These are phyloP conservation scores for Pseudogymnoascus sp. DNA, from an alignment of 2,329 filamentous ascomycete genomes.

Conservation along the genomic window DNA sequence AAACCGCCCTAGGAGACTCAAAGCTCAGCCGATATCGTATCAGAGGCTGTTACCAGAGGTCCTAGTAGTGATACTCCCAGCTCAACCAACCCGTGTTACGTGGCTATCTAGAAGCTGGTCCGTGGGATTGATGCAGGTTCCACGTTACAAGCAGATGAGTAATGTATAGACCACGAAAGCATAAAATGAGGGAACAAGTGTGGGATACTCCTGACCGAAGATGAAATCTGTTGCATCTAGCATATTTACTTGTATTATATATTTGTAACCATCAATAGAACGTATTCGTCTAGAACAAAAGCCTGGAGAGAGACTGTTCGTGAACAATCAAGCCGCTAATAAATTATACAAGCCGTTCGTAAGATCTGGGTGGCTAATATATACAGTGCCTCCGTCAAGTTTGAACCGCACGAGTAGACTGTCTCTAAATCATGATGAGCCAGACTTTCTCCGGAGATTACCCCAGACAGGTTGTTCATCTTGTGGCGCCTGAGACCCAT, in stretches of 20 bases:
- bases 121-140: background rate
- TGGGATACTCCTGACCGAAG: background rate
- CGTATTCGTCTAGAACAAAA: background rate
- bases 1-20: background rate
- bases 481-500: background rate
- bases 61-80: background rate
- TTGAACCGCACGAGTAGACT: background rate
- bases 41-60: background rate
- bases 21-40: background rate
- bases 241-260: background rate
- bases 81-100: background rate
- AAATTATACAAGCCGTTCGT: background rate
- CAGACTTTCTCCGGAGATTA: conserved; percentile 3
- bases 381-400: background rate
- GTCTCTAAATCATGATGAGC: background rate
- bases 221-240: background rate
- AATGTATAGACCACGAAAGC: background rate
- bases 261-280: background rate
- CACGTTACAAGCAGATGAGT: background rate
- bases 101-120: background rate
- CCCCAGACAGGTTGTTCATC: background rate
- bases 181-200: background rate
- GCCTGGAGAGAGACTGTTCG: background rate
- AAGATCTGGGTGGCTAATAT: background rate
- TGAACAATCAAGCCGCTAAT: background rate